Evolutionary conservation across 495 filamentous ascomycete species (phyloP), one percentile per base, ranked within the genome.

Genomic region (Corynascus novoguineensis): DNA sequence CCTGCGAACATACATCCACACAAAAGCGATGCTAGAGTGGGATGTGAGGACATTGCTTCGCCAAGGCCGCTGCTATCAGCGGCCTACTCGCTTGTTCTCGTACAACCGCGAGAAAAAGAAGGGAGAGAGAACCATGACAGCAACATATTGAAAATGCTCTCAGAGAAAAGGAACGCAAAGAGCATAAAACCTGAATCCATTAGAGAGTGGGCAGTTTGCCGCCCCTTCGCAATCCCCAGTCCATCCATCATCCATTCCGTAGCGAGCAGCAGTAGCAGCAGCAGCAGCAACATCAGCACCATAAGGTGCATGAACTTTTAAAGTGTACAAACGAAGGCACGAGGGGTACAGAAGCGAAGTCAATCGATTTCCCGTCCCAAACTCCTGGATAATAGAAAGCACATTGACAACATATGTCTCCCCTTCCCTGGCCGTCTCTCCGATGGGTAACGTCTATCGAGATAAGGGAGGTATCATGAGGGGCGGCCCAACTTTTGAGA

Each of bases 381-480:
- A 54, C 57, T 54, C 57, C 50, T 12, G 21, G 35, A 12, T 41
- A 38, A 38, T 38, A 51, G 53, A 52, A 32, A 41, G 32, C 22
- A 50, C 48, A 38, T 47, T 38, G 19, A 27, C 55, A 52, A 54
- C n/a, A 41, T 1, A 48, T 41, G 32, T 59, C 45, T 41, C 47
- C 47, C 28, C 45, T 47, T 21, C 48, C 32, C 38, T 46, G 50
- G 50, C 24, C 49, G 50, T 48, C 21, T 35, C 44, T 60, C 38
- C 42, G 52, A 45, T 55, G 44, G 49, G 47, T 37, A 62, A 57
- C 53, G 55, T 62, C 60, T 62, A 62, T 62, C 55, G 47, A 42
- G 47, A 57, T 50, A 24, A 60, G 48, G 50, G 60, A 68, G 66
- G 64, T 69, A 69, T 69, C 66, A 67, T 66, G 61, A 60, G 55